These are phyloP conservation scores for Margaritispora aquatica DNA, from an alignment of 495 filamentous ascomycete genomes.

Conservation along the genomic window DNA sequence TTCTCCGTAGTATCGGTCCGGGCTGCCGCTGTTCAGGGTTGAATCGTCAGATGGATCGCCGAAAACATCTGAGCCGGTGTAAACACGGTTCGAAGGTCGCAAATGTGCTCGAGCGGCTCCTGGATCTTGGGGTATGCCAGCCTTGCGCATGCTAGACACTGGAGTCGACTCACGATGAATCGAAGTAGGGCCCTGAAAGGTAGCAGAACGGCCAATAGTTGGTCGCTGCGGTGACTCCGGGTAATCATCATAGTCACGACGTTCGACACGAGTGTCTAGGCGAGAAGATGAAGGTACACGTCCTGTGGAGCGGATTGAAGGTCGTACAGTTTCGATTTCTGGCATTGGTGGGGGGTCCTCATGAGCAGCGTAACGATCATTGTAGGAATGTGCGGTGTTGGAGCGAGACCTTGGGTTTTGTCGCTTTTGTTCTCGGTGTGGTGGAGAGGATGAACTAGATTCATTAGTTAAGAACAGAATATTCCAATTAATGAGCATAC, in stretches of 20 bases:
- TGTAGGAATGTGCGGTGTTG: conserved; percentile 39
- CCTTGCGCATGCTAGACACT: conserved; percentile 8
- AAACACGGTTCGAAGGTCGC: conserved; percentile 19
- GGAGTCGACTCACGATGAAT: conserved; percentile 22
- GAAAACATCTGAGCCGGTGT: conserved; percentile 23
- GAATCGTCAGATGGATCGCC: conserved; percentile 27
- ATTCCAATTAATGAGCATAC: conserved; percentile 11
- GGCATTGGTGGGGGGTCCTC: conserved; percentile 31
- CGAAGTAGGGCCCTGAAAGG: conserved; percentile 25
- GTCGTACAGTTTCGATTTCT: conserved; percentile 39
- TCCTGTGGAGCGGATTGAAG: conserved; percentile 52
- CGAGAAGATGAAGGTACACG: conserved; percentile 19
- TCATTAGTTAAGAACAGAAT: conserved; percentile 5
- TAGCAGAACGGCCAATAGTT: conserved; percentile 14
- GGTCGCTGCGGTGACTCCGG: conserved; percentile 18
- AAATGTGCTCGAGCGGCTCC: conserved; percentile 17
- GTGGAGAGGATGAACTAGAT: conserved; percentile 14
- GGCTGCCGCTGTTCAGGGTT: conserved; percentile 22
- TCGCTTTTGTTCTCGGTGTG: conserved; percentile 20
- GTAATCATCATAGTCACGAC: conserved; percentile 13
- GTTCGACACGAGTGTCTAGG: conserved; percentile 4
- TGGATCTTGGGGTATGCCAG: conserved; percentile 12
- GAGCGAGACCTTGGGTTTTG: conserved; percentile 36
- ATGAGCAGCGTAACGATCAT: conserved; percentile 34
- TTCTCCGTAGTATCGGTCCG: conserved; percentile 22